A percentile compares a stretch with the other conserved stretches of the same genome.
These are phyloP conservation scores for Huntiella abstrusa DNA, from an alignment of 2,329 filamentous ascomycete species.

Conservation along the genomic window DNA sequence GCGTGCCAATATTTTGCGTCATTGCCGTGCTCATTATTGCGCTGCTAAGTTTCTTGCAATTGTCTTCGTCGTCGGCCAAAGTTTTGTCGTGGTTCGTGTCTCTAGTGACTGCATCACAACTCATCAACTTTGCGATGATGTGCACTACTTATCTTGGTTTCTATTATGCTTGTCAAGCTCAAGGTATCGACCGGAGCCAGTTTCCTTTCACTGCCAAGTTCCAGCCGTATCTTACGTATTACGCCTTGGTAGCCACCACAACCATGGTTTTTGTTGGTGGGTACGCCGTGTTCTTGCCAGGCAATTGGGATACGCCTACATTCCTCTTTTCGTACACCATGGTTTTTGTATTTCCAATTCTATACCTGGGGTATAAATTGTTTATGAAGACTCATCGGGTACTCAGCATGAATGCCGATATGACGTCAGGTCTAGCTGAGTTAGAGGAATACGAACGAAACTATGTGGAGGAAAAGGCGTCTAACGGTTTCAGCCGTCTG, in stretches of 20 bases:
- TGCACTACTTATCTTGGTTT: conserved; percentile 56
- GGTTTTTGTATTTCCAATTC: conserved; percentile 48
- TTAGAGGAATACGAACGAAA: conserved; percentile 49
- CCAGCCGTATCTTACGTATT: conserved; percentile 56
- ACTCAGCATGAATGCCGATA: conserved; percentile 38
- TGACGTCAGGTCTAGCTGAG: conserved; percentile 41
- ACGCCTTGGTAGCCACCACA: conserved; percentile 41
- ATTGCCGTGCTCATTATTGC: conserved; percentile 45
- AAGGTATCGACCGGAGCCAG: conserved; percentile 46
- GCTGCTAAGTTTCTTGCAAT: conserved; percentile 54
- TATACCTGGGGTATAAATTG: conserved; percentile 56
- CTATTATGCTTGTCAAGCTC: conserved; percentile 46
- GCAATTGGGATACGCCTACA: conserved; percentile 43
- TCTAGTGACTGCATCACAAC: conserved; percentile 49
- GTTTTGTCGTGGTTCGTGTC: conserved; percentile 58
- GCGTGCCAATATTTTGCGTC: conserved; percentile 61
- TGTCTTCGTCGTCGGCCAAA: conserved; percentile 43
- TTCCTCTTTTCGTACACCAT: conserved; percentile 68
- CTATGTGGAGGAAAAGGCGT: conserved; percentile 24
- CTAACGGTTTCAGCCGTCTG: conserved; percentile 30
- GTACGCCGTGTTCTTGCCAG: conserved; percentile 54
- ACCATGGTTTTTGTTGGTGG: conserved; percentile 60
- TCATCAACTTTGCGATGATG: conserved; percentile 55
- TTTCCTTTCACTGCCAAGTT: conserved; percentile 52
- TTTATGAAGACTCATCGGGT: conserved; percentile 35